Percentiles rank a stretch among this genome's conserved stretches.
Conservation (phyloP, 495 filamentous ascomycete genomes). For the Neurospora hispaniola region DNA sequence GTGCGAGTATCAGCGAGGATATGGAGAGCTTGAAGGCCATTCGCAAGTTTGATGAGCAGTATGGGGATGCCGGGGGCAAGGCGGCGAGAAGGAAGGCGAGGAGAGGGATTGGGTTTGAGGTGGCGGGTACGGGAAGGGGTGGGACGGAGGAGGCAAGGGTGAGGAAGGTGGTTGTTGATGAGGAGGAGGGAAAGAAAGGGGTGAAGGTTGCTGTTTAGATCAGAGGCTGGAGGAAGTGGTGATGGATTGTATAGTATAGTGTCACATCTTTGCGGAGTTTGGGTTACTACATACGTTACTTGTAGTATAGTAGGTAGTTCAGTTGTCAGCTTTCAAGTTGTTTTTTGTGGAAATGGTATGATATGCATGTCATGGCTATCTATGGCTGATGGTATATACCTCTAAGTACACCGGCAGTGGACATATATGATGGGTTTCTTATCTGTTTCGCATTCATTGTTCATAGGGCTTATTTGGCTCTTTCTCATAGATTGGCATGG, state of each 20-base stretch:
- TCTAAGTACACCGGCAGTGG: background rate
- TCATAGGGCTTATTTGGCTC: background rate
- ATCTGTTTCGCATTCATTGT: background rate
- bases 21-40: conserved; percentile 82
- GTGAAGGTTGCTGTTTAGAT: background rate
- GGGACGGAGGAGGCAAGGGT: conserved; percentile 21
- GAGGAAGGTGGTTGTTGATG: conserved; percentile 14
- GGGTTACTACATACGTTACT: background rate
- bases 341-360: background rate
- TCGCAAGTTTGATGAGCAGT: conserved; percentile 92
- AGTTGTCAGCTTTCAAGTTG: background rate
- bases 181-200: background rate
- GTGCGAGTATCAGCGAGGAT: conserved; percentile 87
- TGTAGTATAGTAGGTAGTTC: background rate
- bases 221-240: background rate
- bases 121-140: conserved; percentile 16
- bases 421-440: background rate
- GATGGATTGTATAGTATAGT: background rate
- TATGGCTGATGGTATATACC: background rate
- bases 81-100: conserved; percentile 43
- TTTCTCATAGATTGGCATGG: background rate
- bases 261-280: background rate
- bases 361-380: background rate
- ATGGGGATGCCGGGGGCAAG: conserved; percentile 72
- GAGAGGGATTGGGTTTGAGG: conserved; percentile 54